Evolutionary conservation across 345 rosid genomes (phyloP), one percentile per base, ranked within the genome.

Genomic region (Boechera stricta): DNA sequence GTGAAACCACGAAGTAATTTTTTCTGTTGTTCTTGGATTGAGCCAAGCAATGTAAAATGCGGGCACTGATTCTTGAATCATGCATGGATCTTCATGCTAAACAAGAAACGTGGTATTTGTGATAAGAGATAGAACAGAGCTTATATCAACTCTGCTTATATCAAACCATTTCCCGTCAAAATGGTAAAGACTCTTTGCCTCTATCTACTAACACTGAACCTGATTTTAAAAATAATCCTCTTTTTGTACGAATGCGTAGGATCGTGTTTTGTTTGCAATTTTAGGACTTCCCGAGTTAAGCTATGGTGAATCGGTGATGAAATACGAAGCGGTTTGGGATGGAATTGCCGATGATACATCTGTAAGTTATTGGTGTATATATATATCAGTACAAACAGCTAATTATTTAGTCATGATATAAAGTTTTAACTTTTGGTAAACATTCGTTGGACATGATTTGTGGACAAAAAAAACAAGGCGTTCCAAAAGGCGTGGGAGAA

Each of bases 401-500:
- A 12, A 10, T 18, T 21, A 35, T 26, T 24, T 18, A 60, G 28
- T 31, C 28, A 51, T 65, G 16, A 15, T 10, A 32, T 2, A 32
- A 21, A 29, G 0, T 6, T 32, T 42, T 53, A 61, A 52, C 71
- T 6, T 44, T 44, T 5, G 16, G 21, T 64, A 18, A 39, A 24
- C 16, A 33, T 51, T 21, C 7, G 2, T 47, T 64, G 11, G 9
- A 32, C 29, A n/a, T 63, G 33, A 15, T 38, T 52, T 12, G 53
- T 31, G 13, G 26, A 21, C 9, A 12, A 45, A 58, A 58, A 42
- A 58, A 39, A 69, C 6, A 67, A 85, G 88, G 85, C 84, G 5
- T 85, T 81, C 54, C 32, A 47, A 28, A 74, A 59, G 59, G 68
- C 84, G 38, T 83, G 85, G 85, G 36, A 63, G 45, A 69, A 59